Conservation (phyloP, 169 alveolate genomes). For the Plasmodium vivax region DNA sequence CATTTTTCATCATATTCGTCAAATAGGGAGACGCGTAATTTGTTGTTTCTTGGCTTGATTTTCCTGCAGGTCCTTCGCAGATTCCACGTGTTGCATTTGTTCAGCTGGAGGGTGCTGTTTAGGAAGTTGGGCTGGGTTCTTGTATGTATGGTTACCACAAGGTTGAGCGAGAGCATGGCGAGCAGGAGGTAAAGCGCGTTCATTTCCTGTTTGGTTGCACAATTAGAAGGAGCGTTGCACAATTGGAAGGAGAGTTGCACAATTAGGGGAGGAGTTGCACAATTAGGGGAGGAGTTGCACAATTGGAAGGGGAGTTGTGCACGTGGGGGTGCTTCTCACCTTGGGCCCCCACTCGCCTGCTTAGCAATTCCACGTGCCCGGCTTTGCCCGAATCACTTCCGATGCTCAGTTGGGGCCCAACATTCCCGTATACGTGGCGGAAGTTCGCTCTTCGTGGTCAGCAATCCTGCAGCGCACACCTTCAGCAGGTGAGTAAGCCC, state of each 20-base stretch:
- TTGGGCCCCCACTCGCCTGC: neutral
- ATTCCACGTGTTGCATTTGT: constrained; percentile 12
- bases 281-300: neutral
- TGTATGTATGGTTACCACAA: constrained; percentile 38
- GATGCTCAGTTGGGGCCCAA: neutral
- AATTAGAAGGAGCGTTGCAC: neutral
- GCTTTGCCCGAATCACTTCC: neutral
- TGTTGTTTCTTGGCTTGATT: constrained; percentile 10
- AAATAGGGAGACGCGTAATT: constrained; percentile 14
- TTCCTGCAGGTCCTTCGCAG: constrained; percentile 6
- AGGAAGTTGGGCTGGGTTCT: constrained; percentile 17
- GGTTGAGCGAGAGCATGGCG: constrained; percentile 1
- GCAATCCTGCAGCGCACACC: neutral
- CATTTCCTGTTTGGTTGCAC: constrained; percentile 24
- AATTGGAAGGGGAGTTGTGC: neutral
- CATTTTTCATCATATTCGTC: constrained; percentile 69
- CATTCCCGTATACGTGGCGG: neutral
- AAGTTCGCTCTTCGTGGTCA: neutral
- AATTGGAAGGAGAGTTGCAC: neutral
- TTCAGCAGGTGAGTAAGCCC: neutral
- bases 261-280: too few relatives aligned
- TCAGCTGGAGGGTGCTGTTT: constrained; percentile 16
- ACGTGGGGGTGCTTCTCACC: neutral
- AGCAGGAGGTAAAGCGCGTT: constrained; percentile 19
- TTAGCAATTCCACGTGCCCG: neutral